Evolutionary conservation across 192 early-diverging fungal species (phyloP), one percentile per base, ranked within the genome.

Genomic region (Coemansia sp.): DNA sequence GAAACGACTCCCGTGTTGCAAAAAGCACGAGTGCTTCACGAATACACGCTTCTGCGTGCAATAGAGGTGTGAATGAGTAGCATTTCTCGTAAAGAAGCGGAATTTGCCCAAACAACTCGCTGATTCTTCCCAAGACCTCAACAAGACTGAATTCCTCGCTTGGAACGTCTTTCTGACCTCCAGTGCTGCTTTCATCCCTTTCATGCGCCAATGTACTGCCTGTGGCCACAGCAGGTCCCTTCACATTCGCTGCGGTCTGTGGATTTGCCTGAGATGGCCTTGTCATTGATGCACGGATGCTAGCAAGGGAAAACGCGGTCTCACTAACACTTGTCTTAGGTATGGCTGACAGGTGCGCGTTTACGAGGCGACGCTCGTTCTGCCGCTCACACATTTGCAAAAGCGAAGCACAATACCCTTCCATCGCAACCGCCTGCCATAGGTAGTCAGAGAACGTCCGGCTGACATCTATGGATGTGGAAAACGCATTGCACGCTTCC

Each of bases 341-440:
- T 3, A 40, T 18, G 16, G 57, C 39, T 54, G 56, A 15, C 32
- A 66, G 48, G 48, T 65, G 69, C 22, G 72, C 61, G 36, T 39
- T 42, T 19, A 42, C 74, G 26, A 62, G 66, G 51, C 54, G 60
- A 8, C 71, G 68, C 52, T 70, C 78, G 41, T 61, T 47, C 6
- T 10, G 41, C n/a, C 72, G 68, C 41, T 64, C 67, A 49, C 77
- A 72, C 54, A 81, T 57, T 52, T 64, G 68, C 48, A 81, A 46
- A 22, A 85, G 75, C 37, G 83, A 76, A 1, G 83, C 76, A 46
- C 75, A 82, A 43, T 78, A 82, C 1, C 78, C 83, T 39, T 85
- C 83, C n/a, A 75, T 42, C 12, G 78, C 83, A 42, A 74, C 69
- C 0, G 83, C 79, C 32, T 81, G 76, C 78, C 83, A 85, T 70